Percentiles rank a stretch among this genome's conserved stretches.
These are phyloP conservation scores for Triadica sebifera DNA, from an alignment of 345 rosid genomes.

Conservation along the genomic window DNA sequence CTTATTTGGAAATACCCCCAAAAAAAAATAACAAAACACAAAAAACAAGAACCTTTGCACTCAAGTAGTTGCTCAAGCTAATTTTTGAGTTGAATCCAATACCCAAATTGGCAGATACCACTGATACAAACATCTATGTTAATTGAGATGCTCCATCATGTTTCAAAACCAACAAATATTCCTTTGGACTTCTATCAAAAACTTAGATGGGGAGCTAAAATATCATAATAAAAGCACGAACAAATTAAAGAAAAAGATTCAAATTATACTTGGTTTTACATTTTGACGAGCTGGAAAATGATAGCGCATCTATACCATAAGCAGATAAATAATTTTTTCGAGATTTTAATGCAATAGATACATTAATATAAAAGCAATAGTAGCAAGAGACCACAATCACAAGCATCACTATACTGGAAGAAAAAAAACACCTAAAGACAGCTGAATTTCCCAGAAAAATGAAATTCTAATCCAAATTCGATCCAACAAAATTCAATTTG, in stretches of 20 bases:
- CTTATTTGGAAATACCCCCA: not conserved
- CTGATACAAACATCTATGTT: not conserved
- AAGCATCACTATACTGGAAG: not conserved
- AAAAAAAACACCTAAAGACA: not conserved
- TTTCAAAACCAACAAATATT: not conserved
- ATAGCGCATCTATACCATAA: not conserved
- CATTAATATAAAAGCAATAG: not conserved
- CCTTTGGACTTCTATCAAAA: not conserved
- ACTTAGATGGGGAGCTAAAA: not conserved
- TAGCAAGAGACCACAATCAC: not conserved
- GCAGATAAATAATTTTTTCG: not conserved
- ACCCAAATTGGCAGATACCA: not conserved
- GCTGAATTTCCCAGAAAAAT: not conserved
- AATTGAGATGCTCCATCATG: not conserved
- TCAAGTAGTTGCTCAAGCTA: not conserved
- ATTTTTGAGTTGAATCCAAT: not conserved
- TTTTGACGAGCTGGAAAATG: not conserved
- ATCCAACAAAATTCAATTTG: not conserved
- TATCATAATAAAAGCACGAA: not conserved
- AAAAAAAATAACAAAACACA: no score
- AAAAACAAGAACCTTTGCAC: not conserved
- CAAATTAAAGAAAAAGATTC: not conserved
- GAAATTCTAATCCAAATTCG: not conserved
- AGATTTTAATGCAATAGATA: not conserved
- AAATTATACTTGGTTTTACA: not conserved